Conservation (phyloP, 2,329 filamentous ascomycete species). For the Nigrospora osmanthi region DNA sequence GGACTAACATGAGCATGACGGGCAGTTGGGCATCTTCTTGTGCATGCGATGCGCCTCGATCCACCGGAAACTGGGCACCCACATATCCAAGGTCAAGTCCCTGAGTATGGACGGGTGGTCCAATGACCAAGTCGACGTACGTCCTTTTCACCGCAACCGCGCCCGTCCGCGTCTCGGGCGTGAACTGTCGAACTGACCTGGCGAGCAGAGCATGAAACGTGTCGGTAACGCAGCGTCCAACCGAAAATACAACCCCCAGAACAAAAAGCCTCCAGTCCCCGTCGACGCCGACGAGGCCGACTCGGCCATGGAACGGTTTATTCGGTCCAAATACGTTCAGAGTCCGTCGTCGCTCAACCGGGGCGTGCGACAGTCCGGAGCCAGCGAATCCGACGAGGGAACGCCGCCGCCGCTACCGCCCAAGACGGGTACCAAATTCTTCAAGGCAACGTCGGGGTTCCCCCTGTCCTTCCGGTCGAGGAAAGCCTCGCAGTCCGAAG, state of each 20-base stretch:
- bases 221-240: slow-evolving; percentile 84
- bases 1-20: slow-evolving; percentile 7
- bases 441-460: slow-evolving; percentile 59
- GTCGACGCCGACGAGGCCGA: slow-evolving; percentile 90
- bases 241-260: slow-evolving; percentile 80
- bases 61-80: slow-evolving; percentile 93
- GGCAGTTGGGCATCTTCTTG: slow-evolving; percentile 83
- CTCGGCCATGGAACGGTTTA: slow-evolving; percentile 90
- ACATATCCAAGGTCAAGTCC: slow-evolving; percentile 98
- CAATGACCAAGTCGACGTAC: slow-evolving; percentile 90
- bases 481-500: slow-evolving; percentile 34
- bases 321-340: slow-evolving; percentile 86
- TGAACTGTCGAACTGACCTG: slow-evolving; percentile 8
- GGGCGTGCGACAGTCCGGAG: slow-evolving; percentile 15
- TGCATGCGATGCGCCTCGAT: slow-evolving; percentile 96
- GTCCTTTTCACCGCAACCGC: slow-evolving; percentile 16
- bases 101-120: slow-evolving; percentile 98
- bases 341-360: slow-evolving; percentile 5
- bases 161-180: background rate
- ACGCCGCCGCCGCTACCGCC: slow-evolving; percentile 54
- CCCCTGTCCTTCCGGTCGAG: slow-evolving; percentile 54
- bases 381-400: slow-evolving; percentile 43
- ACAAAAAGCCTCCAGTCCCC: slow-evolving; percentile 74
- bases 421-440: slow-evolving; percentile 56
- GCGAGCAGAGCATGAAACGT: slow-evolving; percentile 77